Conservation (phyloP, 2,329 filamentous ascomycete species). For the Aureobasidium sp. region DNA sequence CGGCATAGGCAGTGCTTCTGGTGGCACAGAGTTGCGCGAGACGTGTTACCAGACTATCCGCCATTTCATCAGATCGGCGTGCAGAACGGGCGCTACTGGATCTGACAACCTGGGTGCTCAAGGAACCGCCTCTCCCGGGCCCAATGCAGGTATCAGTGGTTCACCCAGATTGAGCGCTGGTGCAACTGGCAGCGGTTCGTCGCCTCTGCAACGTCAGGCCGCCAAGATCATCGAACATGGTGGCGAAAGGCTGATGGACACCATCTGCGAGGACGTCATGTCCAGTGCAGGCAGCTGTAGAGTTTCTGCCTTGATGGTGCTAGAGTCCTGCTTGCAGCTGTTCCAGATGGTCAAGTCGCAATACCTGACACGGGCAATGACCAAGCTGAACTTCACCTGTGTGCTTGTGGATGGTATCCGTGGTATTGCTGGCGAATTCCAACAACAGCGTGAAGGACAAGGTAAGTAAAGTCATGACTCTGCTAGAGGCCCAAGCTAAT, state of each 20-base stretch:
- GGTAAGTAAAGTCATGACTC: conserved; percentile 15
- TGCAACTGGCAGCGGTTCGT: conserved; percentile 27
- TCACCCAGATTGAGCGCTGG: not conserved
- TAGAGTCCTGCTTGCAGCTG: conserved; percentile 68
- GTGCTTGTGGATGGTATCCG: conserved; percentile 84
- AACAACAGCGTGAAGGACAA: conserved; percentile 27
- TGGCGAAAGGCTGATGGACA: conserved; percentile 73
- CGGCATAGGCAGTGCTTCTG: conserved; percentile 13
- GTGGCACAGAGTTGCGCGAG: conserved; percentile 54
- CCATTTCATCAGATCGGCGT: conserved; percentile 9
- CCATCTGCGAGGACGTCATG: conserved; percentile 88
- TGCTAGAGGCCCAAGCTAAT: not conserved
- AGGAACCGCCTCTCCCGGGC: conserved; percentile 19
- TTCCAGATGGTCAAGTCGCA: conserved; percentile 60
- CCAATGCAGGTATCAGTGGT: conserved; percentile 29
- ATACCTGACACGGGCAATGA: conserved; percentile 69
- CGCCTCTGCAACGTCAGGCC: conserved; percentile 39
- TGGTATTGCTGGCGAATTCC: conserved; percentile 60
- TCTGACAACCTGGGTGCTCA: conserved; percentile 19
- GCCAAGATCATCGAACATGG: conserved; percentile 53
- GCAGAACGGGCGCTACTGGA: conserved; percentile 17
- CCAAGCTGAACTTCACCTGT: conserved; percentile 81
- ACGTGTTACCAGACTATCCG: conserved; percentile 71
- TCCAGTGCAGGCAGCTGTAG: conserved; percentile 74
- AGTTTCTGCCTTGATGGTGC: conserved; percentile 75